Percentiles rank a stretch among this genome's conserved stretches.
phyloP scores from a whole-genome alignment of 1,284 basidiomycete species.

The Peniophora sp. region DNA sequence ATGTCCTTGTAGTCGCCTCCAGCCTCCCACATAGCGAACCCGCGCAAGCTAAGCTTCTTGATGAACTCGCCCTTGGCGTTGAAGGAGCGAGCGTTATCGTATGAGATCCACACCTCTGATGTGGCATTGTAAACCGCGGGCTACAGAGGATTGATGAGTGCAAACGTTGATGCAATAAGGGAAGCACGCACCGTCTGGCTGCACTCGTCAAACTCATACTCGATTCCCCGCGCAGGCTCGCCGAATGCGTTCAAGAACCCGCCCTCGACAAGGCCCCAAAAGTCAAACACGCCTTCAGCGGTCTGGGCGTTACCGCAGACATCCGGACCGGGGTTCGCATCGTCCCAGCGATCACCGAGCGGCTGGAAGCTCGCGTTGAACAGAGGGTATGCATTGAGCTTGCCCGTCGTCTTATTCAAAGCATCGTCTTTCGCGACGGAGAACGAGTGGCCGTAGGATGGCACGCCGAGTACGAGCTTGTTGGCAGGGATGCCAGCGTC shows the following conservation, averaged over 20 bases:
- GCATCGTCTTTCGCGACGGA: slow-evolving; percentile 30
- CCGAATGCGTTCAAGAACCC: slow-evolving; percentile 47
- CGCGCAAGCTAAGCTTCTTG: slow-evolving; percentile 28
- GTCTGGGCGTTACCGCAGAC: slow-evolving; percentile 40
- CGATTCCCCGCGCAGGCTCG: slow-evolving; percentile 32
- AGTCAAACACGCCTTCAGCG: slow-evolving; percentile 41
- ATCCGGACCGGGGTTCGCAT: slow-evolving; percentile 30
- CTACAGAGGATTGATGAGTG: no score
- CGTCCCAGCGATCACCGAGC: slow-evolving; percentile 46
- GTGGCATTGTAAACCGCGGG: slow-evolving; percentile 50
- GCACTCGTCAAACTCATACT: slow-evolving; percentile 45
- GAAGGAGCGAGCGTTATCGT: slow-evolving; percentile 48
- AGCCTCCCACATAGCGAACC: slow-evolving; percentile 49
- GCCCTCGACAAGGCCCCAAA: slow-evolving; percentile 43
- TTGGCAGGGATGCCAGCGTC: slow-evolving; percentile 63
- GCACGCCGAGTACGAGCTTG: slow-evolving; percentile 73
- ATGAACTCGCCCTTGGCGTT: slow-evolving; percentile 42
- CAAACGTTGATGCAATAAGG: slow-evolving; percentile 20
- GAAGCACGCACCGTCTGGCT: slow-evolving; percentile 47
- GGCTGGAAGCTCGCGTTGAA: slow-evolving; percentile 35
- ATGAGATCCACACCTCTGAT: slow-evolving; percentile 44
- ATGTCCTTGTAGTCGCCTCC: slow-evolving; percentile 40
- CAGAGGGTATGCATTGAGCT: slow-evolving; percentile 33
- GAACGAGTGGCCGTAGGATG: slow-evolving; percentile 64
- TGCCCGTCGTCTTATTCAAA: slow-evolving; percentile 17